Evolutionary conservation across 768 basidiomycete species (phyloP).

Genomic region (Dioszegia aurantiaca): DNA sequence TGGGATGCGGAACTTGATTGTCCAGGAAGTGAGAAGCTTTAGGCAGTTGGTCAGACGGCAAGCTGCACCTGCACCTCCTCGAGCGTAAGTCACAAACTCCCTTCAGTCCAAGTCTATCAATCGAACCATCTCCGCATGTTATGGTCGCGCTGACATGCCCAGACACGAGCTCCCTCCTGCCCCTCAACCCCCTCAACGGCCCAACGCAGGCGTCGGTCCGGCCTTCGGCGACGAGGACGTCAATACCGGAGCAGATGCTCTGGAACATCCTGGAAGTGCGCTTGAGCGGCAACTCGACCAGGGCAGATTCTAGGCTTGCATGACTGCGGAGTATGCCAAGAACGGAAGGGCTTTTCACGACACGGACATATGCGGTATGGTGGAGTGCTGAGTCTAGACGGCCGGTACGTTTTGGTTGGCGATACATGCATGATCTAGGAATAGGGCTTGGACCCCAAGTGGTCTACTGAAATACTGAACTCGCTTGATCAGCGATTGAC

Average conservation of each 20-base stretch:
- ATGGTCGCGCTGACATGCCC: slow-evolving; percentile 5
- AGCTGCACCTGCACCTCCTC: slow-evolving; percentile 59
- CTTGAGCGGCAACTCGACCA: slow-evolving; percentile 46
- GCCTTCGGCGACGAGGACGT: slow-evolving; percentile 31
- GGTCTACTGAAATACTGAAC: too few relatives aligned
- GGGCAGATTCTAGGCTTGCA: neutral
- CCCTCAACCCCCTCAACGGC: slow-evolving; percentile 26
- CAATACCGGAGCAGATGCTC: slow-evolving; percentile 32
- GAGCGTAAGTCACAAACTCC: slow-evolving; percentile 24
- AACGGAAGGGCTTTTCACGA: neutral
- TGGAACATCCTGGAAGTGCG: slow-evolving; percentile 48
- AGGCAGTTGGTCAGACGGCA: slow-evolving; percentile 85
- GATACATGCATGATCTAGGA: too few relatives aligned
- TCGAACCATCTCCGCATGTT: too few relatives aligned
- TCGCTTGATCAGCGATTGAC: too few relatives aligned
- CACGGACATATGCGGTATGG: too few relatives aligned
- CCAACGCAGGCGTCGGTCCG: slow-evolving; percentile 46
- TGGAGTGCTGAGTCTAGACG: too few relatives aligned
- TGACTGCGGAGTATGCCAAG: neutral
- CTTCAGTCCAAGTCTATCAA: neutral
- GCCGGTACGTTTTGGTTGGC: too few relatives aligned
- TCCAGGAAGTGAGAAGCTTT: slow-evolving; percentile 82
- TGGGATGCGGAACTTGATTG: slow-evolving; percentile 93
- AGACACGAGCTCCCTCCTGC: slow-evolving; percentile 43
- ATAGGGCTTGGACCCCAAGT: too few relatives aligned